These are phyloP conservation scores for Suillus variegatus DNA, from an alignment of 768 basidiomycete genomes.

Conservation along the genomic window DNA sequence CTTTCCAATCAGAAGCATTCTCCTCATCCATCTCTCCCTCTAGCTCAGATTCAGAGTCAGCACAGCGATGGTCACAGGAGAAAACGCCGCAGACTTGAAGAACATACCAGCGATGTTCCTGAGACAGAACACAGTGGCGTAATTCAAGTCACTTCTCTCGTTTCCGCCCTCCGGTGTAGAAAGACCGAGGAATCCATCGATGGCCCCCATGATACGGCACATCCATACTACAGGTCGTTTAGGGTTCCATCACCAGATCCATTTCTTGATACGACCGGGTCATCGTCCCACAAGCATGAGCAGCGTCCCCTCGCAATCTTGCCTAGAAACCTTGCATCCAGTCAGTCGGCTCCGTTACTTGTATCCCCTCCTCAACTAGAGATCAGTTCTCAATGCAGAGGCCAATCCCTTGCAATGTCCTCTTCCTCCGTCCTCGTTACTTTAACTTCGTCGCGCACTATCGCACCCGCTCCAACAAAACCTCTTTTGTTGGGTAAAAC, in stretches of 20 bases:
- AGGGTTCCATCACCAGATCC: neutral
- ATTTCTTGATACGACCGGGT: neutral
- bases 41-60: slow-evolving; percentile 5
- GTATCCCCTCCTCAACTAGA: neutral
- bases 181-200: neutral
- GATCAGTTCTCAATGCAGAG: no score
- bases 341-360: neutral
- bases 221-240: neutral
- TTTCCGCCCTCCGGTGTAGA: neutral
- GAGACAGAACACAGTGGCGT: neutral
- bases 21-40: neutral
- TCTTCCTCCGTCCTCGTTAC: neutral
- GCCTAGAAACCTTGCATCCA: neutral
- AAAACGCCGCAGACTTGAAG: neutral
- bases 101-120: neutral
- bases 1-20: slow-evolving; percentile 18
- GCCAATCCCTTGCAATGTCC: neutral
- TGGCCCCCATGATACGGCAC: no score
- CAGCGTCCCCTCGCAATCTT: neutral
- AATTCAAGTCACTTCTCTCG: neutral
- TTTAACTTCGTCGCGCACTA: neutral
- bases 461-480: neutral
- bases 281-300: neutral
- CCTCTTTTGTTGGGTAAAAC: neutral
- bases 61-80: neutral